Conservation (phyloP, 345 rosid genomes). For the Brassica carinata region DNA sequence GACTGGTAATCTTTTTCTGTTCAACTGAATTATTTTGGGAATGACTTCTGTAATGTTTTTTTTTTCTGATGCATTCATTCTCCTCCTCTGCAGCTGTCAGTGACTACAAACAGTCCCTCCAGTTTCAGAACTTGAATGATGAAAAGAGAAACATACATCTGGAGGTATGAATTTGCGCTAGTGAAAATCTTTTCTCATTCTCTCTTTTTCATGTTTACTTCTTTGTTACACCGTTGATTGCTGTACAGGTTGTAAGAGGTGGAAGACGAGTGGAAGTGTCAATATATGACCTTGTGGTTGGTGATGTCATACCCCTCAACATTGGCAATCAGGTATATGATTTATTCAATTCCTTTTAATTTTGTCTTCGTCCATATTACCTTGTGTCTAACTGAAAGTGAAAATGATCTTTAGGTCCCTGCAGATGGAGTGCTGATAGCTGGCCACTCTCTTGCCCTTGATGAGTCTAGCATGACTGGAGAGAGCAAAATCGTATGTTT, state of each 20-base stretch:
- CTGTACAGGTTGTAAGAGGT: slow-evolving; percentile 75
- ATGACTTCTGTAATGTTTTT: background rate
- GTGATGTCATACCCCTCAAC: slow-evolving; percentile 92
- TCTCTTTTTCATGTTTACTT: slow-evolving; percentile 8
- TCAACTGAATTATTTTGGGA: slow-evolving; percentile 1
- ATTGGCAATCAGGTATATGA: slow-evolving; percentile 89
- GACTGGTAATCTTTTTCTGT: slow-evolving; percentile 58
- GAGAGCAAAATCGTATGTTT: slow-evolving; percentile 87
- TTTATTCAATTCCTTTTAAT: background rate
- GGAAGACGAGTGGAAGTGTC: slow-evolving; percentile 83
- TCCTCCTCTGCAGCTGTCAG: slow-evolving; percentile 69
- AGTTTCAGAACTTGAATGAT: slow-evolving; percentile 89
- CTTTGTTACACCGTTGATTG: slow-evolving; percentile 9
- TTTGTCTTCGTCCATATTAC: background rate
- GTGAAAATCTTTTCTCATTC: background rate
- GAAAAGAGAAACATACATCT: slow-evolving; percentile 96
- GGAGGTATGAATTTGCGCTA: slow-evolving; percentile 56
- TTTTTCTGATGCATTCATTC: slow-evolving; percentile 1
- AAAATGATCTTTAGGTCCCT: slow-evolving; percentile 64
- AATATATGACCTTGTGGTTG: slow-evolving; percentile 91
- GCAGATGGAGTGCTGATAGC: slow-evolving; percentile 87
- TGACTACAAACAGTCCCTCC: slow-evolving; percentile 98
- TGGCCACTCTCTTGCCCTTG: slow-evolving; percentile 87
- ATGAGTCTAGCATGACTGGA: slow-evolving; percentile 99
- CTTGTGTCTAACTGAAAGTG: background rate